Evolutionary conservation across 805 yeast species (phyloP), one percentile per base, ranked within the genome.

Genomic region (Wickerhamiella qilinensis): DNA sequence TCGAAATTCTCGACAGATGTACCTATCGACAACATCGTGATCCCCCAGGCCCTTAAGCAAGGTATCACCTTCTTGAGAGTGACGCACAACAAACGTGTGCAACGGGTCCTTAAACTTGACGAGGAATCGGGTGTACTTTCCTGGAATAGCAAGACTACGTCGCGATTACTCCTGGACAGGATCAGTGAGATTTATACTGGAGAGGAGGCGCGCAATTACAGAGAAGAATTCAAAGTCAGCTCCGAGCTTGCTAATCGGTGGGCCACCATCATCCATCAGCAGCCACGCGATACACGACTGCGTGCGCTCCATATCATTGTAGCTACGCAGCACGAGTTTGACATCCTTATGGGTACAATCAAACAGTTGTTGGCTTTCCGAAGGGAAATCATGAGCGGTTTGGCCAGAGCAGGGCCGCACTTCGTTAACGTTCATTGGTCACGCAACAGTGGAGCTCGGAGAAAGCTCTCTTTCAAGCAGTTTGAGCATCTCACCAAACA

Each of bases 241-340:
- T 61, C 72, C 27, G 84, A 77, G 37, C 70, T 68, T 38, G 73
- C 74, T 33, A 62, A 65, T 11, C 57, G 71, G 7, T 88, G 98
- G 98, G 67, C 83, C 1, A 77, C 94, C 0, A 69, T 88, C 24
- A 72, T 84, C 11, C 88, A 83, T 52, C 70, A 65, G 40, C 64
- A 68, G 5, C 63, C 70, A 4, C 73, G 69, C 39, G 64, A 69
- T 2, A 64, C 70, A 37, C 81, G 78, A 52, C 61, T 83, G 33
- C 81, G 83, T 49, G 80, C 86, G 0, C 56, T 91, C 38, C 95
- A 88, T 57, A 57, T 85, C 14, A 73, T 86, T 7, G 85, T 93
- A 1, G 56, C 67, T 0, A 59, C 65, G 7, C 60, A 58, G 35
- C 56, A 56, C 20, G 77, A 73, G 30, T 73, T 69, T 37, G 67